Conservation (phyloP, 805 yeast genomes). For the Ogataea parapolymorpha region DNA sequence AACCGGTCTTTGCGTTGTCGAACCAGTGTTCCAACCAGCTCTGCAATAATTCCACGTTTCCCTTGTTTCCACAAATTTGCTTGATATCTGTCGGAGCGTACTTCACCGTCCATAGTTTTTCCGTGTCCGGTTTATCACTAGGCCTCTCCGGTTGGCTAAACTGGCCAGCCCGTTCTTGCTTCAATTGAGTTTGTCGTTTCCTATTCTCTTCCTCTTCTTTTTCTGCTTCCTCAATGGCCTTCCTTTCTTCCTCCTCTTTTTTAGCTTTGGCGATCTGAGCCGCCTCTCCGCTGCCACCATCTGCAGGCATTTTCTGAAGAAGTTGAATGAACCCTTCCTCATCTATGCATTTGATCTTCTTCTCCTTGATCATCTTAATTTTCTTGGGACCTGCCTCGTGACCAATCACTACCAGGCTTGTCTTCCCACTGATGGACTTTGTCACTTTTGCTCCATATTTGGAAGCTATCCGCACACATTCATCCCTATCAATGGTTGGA, state of each 20-base stretch:
- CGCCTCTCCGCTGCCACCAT: conserved; percentile 81
- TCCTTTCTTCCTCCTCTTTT: conserved; percentile 62
- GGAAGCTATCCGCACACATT: conserved; percentile 73
- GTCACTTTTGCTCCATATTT: conserved; percentile 90
- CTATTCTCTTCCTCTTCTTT: conserved; percentile 40
- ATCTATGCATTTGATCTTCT: conserved; percentile 74
- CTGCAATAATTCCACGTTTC: conserved; percentile 60
- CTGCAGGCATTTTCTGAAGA: conserved; percentile 77
- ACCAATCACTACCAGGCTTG: conserved; percentile 87
- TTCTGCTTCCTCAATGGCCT: conserved; percentile 50
- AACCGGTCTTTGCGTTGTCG: conserved; percentile 48
- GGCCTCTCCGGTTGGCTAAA: conserved; percentile 23
- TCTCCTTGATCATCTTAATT: conserved; percentile 69
- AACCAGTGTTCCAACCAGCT: conserved; percentile 83
- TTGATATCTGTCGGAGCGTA: conserved; percentile 77
- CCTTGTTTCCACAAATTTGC: conserved; percentile 91
- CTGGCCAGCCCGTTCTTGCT: conserved; percentile 18
- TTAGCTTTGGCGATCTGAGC: conserved; percentile 74
- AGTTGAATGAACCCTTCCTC: conserved; percentile 83
- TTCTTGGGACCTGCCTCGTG: conserved; percentile 97
- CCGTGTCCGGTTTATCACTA: conserved; percentile 45
- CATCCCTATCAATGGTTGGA: conserved; percentile 74
- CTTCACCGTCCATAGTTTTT: conserved; percentile 86
- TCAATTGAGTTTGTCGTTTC: conserved; percentile 27
- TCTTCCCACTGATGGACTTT: conserved; percentile 77